These are phyloP conservation scores for Wickerhamomyces sp. DNA, from an alignment of 1,139 yeast genomes.

Conservation along the genomic window DNA sequence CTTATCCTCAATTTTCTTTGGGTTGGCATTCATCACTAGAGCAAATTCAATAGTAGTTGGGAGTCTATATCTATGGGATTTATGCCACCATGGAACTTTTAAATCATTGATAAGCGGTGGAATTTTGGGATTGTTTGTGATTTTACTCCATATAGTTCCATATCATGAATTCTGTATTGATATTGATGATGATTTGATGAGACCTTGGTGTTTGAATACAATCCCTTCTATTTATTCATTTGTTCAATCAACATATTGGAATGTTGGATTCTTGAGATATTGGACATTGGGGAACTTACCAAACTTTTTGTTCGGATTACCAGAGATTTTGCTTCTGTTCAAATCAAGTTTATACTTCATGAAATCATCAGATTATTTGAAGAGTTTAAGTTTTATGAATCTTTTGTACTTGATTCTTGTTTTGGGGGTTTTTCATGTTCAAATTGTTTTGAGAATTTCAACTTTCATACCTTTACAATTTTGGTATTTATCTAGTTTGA, in stretches of 20 bases:
- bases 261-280: slow-evolving; percentile 70
- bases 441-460: slow-evolving; percentile 74
- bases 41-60: slow-evolving; percentile 79
- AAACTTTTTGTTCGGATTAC: slow-evolving; percentile 74
- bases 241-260: slow-evolving; percentile 84
- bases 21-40: slow-evolving; percentile 57
- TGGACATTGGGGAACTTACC: slow-evolving; percentile 83
- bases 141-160: slow-evolving; percentile 47
- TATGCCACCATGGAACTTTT: slow-evolving; percentile 27
- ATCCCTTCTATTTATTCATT: slow-evolving; percentile 65
- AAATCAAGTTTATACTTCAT: slow-evolving; percentile 28
- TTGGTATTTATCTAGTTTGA: slow-evolving; percentile 58
- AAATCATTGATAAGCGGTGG: slow-evolving; percentile 49
- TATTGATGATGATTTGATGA: slow-evolving; percentile 39
- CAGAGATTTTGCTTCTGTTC: slow-evolving; percentile 45
- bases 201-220: slow-evolving; percentile 57
- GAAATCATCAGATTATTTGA: slow-evolving; percentile 16
- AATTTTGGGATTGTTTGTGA: slow-evolving; percentile 42
- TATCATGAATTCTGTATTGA: slow-evolving; percentile 60
- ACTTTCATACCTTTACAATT: slow-evolving; percentile 70
- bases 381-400: slow-evolving; percentile 31
- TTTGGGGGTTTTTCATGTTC: slow-evolving; percentile 72
- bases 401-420: slow-evolving; percentile 35
- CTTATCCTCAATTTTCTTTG: slow-evolving; percentile 54
- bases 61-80: slow-evolving; percentile 55